These are phyloP conservation scores for Myxozyma sirexii DNA, from an alignment of 805 yeast genomes.

Conservation along the genomic window DNA sequence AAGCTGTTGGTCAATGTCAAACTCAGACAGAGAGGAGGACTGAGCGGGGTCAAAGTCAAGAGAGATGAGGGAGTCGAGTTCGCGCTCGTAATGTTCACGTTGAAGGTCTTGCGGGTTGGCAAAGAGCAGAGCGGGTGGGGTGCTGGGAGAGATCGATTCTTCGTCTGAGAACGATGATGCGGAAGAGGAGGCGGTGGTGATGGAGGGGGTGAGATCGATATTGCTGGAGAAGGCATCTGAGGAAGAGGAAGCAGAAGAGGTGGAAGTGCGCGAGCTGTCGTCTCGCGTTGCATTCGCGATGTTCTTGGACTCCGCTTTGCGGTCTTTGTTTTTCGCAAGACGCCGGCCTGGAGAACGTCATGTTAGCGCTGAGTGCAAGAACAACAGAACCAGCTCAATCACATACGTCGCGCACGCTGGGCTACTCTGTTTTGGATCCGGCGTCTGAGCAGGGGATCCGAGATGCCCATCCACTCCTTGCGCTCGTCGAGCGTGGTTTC, in stretches of 20 bases:
- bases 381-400: too few species aligned
- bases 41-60: background rate
- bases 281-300: background rate
- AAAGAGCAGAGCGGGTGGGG: background rate
- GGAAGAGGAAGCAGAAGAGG: background rate
- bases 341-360: constrained; percentile 14
- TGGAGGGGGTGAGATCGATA: background rate
- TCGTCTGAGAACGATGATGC: constrained; percentile 6
- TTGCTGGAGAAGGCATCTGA: background rate
- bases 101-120: constrained; percentile 24
- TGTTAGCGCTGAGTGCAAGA: background rate
- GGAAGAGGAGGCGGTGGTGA: constrained; percentile 2
- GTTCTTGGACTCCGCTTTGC: background rate
- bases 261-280: background rate
- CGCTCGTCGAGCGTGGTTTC: constrained; percentile 25
- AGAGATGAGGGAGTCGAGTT: background rate
- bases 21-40: background rate
- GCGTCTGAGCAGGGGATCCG: constrained; percentile 24
- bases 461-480: constrained; percentile 23
- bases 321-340: constrained; percentile 10
- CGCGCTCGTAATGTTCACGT: constrained; percentile 13
- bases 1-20: background rate
- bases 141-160: constrained; percentile 7
- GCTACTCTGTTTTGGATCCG: constrained; percentile 30
- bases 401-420: constrained; percentile 28